These are phyloP conservation scores for Zostera marina DNA, from an alignment of 116 monocot genomes.

Conservation along the genomic window DNA sequence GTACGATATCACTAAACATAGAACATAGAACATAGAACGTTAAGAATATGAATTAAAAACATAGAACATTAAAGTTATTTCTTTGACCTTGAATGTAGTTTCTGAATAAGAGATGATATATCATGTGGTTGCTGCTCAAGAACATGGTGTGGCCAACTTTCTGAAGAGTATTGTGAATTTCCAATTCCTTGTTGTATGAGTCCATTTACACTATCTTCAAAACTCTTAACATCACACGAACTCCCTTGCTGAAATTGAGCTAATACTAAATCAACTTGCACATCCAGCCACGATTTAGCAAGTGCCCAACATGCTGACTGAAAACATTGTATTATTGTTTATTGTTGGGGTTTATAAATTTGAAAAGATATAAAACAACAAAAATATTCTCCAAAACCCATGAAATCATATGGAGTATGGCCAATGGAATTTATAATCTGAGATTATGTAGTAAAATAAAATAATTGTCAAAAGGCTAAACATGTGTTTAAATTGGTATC, in stretches of 20 bases:
- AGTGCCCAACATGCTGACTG: slow-evolving; percentile 99
- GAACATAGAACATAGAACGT: slow-evolving; percentile 8
- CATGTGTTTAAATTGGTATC: no score
- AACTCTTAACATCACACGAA: slow-evolving; percentile 18
- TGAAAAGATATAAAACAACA: neutral
- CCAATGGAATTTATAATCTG: no score
- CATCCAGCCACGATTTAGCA: slow-evolving; percentile 87
- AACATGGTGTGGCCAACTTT: slow-evolving; percentile 73
- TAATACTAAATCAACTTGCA: slow-evolving; percentile 67
- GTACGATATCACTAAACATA: slow-evolving; percentile 79
- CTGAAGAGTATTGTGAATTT: slow-evolving; percentile 23
- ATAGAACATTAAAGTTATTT: neutral
- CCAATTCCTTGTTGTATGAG: slow-evolving; percentile 16
- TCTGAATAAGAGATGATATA: slow-evolving; percentile 78
- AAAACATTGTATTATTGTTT: slow-evolving; percentile 1
- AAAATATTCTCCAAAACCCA: neutral
- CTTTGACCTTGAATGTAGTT: slow-evolving; percentile 77
- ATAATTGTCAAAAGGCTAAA: no score
- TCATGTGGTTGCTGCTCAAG: slow-evolving; percentile 87
- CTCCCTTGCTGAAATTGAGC: slow-evolving; percentile 33
- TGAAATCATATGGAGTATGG: no score
- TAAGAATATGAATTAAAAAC: neutral
- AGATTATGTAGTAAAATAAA: no score
- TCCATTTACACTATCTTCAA: slow-evolving; percentile 33
- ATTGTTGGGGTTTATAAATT: neutral